Conservation (phyloP, 2,329 filamentous ascomycete genomes). For the Epichloe bromicola region DNA sequence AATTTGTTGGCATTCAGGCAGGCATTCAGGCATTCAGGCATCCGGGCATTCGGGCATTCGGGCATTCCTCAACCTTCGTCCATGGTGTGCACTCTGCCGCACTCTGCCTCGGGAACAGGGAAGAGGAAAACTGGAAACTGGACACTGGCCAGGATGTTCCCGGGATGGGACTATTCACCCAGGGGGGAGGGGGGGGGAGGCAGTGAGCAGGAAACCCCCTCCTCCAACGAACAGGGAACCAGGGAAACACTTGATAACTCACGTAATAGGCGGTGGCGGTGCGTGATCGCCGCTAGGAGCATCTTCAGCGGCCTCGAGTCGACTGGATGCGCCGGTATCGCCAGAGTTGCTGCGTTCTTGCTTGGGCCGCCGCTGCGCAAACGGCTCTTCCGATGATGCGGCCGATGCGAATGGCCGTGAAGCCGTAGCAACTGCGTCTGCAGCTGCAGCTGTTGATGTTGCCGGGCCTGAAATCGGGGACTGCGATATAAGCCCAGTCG, state of each 20-base stretch:
- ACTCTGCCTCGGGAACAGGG: too few species aligned
- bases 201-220: background rate
- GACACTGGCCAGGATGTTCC: too few species aligned
- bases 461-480: slow-evolving; percentile 1
- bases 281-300: background rate
- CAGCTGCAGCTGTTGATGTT: background rate
- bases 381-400: slow-evolving; percentile 1
- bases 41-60: too few species aligned
- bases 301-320: background rate
- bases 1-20: too few species aligned
- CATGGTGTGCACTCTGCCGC: too few species aligned
- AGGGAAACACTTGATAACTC: background rate
- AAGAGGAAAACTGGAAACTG: too few species aligned
- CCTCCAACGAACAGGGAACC: background rate
- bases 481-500: slow-evolving; percentile 1
- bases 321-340: background rate
- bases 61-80: too few species aligned
- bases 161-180: background rate
- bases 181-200: too few species aligned
- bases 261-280: slow-evolving; percentile 1
- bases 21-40: too few species aligned
- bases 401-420: background rate
- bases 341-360: background rate
- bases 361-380: background rate
- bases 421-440: background rate